phyloP scores from a whole-genome alignment of 305 asterid genomes.

The Euphrasia arctica region DNA sequence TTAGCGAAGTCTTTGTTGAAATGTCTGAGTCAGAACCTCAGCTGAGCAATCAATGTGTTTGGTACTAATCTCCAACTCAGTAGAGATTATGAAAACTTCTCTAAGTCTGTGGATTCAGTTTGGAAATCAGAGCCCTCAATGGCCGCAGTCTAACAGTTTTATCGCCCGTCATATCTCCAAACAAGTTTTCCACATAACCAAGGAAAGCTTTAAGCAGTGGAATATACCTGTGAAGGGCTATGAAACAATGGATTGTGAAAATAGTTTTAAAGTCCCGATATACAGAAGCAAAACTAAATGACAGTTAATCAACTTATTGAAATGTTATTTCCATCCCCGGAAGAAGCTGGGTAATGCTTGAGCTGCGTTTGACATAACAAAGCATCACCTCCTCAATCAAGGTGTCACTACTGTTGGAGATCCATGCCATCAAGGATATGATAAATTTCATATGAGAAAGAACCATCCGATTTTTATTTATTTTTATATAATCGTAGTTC shows the following conservation, averaged over 20 bases:
- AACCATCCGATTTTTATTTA: no score
- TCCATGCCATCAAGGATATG: conserved; percentile 28
- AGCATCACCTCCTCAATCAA: conserved; percentile 25
- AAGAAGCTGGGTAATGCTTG: conserved; percentile 47
- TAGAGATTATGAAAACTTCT: neutral
- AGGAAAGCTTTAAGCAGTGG: neutral
- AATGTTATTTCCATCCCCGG: neutral
- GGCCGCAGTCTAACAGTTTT: neutral
- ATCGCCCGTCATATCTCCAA: neutral
- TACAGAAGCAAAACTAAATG: neutral
- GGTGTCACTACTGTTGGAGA: conserved; percentile 25
- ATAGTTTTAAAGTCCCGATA: neutral
- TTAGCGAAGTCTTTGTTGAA: neutral
- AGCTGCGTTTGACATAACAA: conserved; percentile 41
- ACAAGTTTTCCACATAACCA: neutral
- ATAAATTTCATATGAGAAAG: no score
- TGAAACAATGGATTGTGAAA: neutral
- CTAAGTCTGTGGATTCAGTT: neutral
- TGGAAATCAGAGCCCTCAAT: neutral
- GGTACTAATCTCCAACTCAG: neutral
- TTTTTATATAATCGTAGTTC: no score
- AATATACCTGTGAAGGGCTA: neutral
- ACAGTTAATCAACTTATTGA: no score
- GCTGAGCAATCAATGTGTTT: neutral
- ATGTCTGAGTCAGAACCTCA: neutral